Evolutionary conservation across 805 yeast species (phyloP).

Genomic region (Nakazawaea siamensis): DNA sequence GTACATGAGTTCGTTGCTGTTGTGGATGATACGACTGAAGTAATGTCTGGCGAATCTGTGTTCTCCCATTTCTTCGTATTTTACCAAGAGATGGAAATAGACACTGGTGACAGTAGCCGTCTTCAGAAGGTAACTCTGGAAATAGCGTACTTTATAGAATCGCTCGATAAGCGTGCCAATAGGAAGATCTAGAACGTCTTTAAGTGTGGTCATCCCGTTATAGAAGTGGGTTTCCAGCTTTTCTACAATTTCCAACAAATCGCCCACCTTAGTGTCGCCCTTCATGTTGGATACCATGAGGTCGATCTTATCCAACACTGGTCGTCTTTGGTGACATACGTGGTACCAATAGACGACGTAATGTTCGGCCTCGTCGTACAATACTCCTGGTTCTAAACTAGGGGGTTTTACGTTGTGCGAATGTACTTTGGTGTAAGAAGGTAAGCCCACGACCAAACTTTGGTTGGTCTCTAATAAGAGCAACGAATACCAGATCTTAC

Average conservation of each 20-base stretch:
- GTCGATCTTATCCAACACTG: constrained; percentile 21
- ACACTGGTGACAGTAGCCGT: neutral
- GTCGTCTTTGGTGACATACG: constrained; percentile 18
- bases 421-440: constrained; percentile 24
- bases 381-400: constrained; percentile 13
- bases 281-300: constrained; percentile 26
- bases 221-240: constrained; percentile 24
- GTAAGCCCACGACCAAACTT: constrained; percentile 34
- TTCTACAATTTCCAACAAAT: constrained; percentile 23
- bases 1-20: constrained; percentile 1
- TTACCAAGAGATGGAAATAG: constrained; percentile 5
- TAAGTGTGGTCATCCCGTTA: constrained; percentile 15
- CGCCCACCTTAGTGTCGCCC: constrained; percentile 24
- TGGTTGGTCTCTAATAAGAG: constrained; percentile 32
- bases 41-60: neutral
- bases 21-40: neutral
- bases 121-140: constrained; percentile 4
- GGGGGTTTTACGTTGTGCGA: constrained; percentile 39
- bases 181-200: constrained; percentile 15
- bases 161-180: constrained; percentile 14
- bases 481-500: constrained; percentile 42
- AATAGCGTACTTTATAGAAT: constrained; percentile 7
- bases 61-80: constrained; percentile 2
- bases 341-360: constrained; percentile 22
- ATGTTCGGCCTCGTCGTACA: constrained; percentile 25